Conservation (phyloP, 768 basidiomycete genomes). For the Russula emetica region DNA sequence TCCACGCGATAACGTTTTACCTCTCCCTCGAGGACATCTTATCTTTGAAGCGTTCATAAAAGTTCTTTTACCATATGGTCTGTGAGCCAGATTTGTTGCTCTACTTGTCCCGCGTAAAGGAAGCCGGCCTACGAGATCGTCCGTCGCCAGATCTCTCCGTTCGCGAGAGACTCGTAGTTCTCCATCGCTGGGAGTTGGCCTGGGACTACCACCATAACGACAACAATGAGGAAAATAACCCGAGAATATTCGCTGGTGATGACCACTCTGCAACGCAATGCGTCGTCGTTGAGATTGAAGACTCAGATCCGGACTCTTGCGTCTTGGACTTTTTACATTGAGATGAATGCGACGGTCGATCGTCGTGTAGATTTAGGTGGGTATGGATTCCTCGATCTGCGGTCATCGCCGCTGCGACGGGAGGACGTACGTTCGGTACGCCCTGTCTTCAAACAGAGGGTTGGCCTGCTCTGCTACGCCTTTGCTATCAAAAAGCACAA, state of each 20-base stretch:
- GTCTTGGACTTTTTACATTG: not conserved
- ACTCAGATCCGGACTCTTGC: not conserved
- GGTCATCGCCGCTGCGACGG: not conserved
- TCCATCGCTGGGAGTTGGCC: not conserved
- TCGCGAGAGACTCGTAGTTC: not conserved
- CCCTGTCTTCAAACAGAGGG: not conserved
- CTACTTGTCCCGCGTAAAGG: not conserved
- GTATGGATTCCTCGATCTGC: slow-evolving; percentile 2
- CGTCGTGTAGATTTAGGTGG: not conserved
- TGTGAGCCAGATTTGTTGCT: not conserved
- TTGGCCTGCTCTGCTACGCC: not conserved
- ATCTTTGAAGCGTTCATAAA: not conserved
- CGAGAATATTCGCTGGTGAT: not conserved
- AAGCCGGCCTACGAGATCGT: not conserved
- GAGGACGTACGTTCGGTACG: not conserved
- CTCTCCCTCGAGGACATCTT: not conserved
- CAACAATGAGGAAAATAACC: not conserved
- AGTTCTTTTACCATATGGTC: not conserved
- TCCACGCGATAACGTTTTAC: not conserved
- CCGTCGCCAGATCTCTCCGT: not conserved
- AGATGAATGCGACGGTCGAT: not conserved
- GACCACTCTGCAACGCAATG: too few relatives aligned
- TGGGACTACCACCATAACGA: not conserved
- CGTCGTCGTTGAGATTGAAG: not conserved
- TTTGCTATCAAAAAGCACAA: not conserved